Conservation (phyloP, 1,284 basidiomycete genomes). For the Fomitopsis schrenkii region DNA sequence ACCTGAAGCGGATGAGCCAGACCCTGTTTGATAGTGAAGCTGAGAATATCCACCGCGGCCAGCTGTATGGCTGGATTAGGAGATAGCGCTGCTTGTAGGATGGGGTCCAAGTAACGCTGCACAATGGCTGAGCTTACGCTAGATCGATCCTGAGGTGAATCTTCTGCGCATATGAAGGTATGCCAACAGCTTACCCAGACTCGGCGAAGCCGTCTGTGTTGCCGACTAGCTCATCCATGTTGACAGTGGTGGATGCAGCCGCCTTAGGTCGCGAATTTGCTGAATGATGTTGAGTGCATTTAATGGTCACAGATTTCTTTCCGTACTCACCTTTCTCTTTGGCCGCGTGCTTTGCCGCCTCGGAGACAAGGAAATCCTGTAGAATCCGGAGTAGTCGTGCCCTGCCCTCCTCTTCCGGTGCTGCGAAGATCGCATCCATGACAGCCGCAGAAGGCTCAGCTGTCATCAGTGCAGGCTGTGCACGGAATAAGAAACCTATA, state of each 20-base stretch:
- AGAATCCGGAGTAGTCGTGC: slow-evolving; percentile 82
- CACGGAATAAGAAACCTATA: slow-evolving; percentile 85
- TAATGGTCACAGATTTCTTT: background rate
- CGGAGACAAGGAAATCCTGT: slow-evolving; percentile 84
- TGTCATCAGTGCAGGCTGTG: slow-evolving; percentile 87
- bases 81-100: slow-evolving; percentile 80
- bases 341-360: slow-evolving; percentile 70
- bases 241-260: slow-evolving; percentile 46
- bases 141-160: background rate
- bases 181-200: slow-evolving; percentile 66
- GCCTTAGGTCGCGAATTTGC: slow-evolving; percentile 42
- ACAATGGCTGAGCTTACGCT: slow-evolving; percentile 93
- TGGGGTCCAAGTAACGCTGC: slow-evolving; percentile 84
- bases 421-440: slow-evolving; percentile 84
- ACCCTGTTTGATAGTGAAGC: slow-evolving; percentile 92
- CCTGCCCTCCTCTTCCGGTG: slow-evolving; percentile 66
- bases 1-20: slow-evolving; percentile 92
- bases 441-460: slow-evolving; percentile 72
- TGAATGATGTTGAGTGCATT: background rate
- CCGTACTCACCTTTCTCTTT: slow-evolving; percentile 54
- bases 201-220: slow-evolving; percentile 94
- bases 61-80: slow-evolving; percentile 69
- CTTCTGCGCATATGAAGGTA: background rate
- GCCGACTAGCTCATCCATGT: slow-evolving; percentile 92
- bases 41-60: slow-evolving; percentile 87